These are phyloP conservation scores for Candida morakotiae DNA, from an alignment of 805 yeast species.

Conservation along the genomic window DNA sequence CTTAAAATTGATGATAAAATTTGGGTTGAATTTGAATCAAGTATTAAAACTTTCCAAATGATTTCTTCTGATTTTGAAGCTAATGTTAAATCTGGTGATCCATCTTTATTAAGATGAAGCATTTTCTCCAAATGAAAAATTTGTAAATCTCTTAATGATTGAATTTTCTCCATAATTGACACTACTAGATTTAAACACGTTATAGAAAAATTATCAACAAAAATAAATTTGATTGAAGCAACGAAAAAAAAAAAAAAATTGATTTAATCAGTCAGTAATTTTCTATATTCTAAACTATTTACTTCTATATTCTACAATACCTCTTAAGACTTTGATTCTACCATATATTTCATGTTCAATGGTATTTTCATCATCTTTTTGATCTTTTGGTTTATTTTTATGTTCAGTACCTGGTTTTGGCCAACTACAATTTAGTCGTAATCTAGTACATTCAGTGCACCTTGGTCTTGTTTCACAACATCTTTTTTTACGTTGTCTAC, in stretches of 20 bases:
- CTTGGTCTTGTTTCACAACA: slow-evolving; percentile 69
- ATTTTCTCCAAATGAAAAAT: slow-evolving; percentile 59
- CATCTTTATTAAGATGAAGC: slow-evolving; percentile 74
- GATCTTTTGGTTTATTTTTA: slow-evolving; percentile 51
- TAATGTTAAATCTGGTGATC: slow-evolving; percentile 49
- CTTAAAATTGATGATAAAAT: slow-evolving; percentile 88
- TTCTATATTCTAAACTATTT: too few species aligned
- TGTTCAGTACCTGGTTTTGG: slow-evolving; percentile 69
- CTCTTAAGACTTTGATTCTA: slow-evolving; percentile 57
- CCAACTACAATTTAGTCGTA: slow-evolving; percentile 66
- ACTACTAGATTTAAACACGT: too few species aligned
- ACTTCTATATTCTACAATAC: slow-evolving; percentile 50
- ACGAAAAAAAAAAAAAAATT: not conserved
- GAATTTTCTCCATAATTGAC: slow-evolving; percentile 9
- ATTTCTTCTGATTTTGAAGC: slow-evolving; percentile 61
- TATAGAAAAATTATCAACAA: not conserved
- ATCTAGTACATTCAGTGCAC: slow-evolving; percentile 65
- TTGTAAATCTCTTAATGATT: slow-evolving; percentile 21
- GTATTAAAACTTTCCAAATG: slow-evolving; percentile 85
- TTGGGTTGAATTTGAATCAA: slow-evolving; percentile 78
- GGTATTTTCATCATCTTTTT: slow-evolving; percentile 46
- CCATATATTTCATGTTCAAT: slow-evolving; percentile 55
- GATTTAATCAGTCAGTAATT: too few species aligned
- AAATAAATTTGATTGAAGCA: not conserved
- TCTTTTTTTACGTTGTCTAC: slow-evolving; percentile 72